These are phyloP conservation scores for Tubosaeta brunneosetosa DNA, from an alignment of 768 basidiomycete species.

Conservation along the genomic window DNA sequence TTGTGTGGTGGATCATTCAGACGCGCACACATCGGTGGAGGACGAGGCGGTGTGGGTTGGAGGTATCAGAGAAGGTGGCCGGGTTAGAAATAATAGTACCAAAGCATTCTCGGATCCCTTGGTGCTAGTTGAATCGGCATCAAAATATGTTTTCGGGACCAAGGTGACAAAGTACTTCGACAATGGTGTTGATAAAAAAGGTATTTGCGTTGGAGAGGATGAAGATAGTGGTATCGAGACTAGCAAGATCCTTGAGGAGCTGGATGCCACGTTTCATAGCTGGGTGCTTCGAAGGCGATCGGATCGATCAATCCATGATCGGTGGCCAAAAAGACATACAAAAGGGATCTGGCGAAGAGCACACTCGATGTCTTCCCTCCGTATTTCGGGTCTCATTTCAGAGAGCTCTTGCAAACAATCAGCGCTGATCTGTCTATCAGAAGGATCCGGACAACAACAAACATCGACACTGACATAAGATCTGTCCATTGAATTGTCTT, in stretches of 20 bases:
- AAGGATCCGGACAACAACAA: not conserved
- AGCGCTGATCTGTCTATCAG: constrained; percentile 39
- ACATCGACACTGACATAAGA: constrained; percentile 61
- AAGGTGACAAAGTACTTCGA: constrained; percentile 49
- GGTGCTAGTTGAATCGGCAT: constrained; percentile 44
- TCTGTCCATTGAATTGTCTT: constrained; percentile 83
- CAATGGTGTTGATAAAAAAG: constrained; percentile 86
- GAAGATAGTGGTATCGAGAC: constrained; percentile 69
- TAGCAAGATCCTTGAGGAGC: constrained; percentile 58
- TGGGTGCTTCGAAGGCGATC: constrained; percentile 64
- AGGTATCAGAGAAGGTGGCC: constrained; percentile 70
- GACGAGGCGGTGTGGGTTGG: constrained; percentile 60
- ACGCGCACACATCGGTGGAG: constrained; percentile 71
- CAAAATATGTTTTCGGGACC: not conserved
- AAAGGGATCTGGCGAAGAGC: constrained; percentile 83
- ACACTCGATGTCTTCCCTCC: constrained; percentile 68
- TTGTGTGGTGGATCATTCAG: constrained; percentile 73
- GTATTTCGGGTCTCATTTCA: constrained; percentile 56
- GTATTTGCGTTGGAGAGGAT: constrained; percentile 93
- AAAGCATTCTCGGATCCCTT: constrained; percentile 69
- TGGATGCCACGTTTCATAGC: constrained; percentile 93
- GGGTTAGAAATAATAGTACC: constrained; percentile 89
- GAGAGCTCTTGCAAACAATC: constrained; percentile 61
- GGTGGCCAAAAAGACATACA: constrained; percentile 43
- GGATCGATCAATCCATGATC: not conserved